Evolutionary conservation across 768 basidiomycete genomes (phyloP), one percentile per base, ranked within the genome.

Genomic region (Dentipellis fragilis): DNA sequence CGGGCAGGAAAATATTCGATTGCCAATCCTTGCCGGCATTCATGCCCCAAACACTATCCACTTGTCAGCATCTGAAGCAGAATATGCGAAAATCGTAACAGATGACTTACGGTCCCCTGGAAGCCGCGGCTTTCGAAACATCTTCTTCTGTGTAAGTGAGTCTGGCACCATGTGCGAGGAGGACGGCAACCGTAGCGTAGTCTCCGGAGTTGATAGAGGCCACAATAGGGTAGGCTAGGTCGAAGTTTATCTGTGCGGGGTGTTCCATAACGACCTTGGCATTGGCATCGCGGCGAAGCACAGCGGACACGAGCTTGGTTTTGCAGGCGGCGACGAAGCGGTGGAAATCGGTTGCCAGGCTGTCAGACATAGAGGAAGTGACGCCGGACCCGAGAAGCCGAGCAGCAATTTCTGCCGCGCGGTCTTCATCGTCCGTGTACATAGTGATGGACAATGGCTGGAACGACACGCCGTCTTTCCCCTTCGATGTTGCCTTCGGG

Each of bases 401-500:
- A 55, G 66, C 65, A 1, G 59, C 66, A 14, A 69, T 66, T 38
- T 62, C 53, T 54, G 37, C 52, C 0, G 64, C 69, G 6, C 52
- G 52, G 14, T 57, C 59, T 17, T 62, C 60, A 54, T 67, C 63
- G 22, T 55, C 55, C 1, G 64, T 66, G 8, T 62, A 52, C 1
- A 59, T 55, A 4, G 71, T 67, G 47, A 71, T 52, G 2, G 63
- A 48, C 22, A 72, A 66, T 12, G 69, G 65, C 45, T 71, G 66
- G 21, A 57, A 37, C n/a, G 59, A 45, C 12, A 7, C 38, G 2
- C 49, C n/a, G 14, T 54, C n/a, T n/a, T 65, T 68, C 17, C 61
- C 58, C 42, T 71, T 69, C 1, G 70, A 67, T 0, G 72, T 62
- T 11, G 67, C 49, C 29, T 72, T 73, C 17, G 68, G 68, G 59